Base-by-base conservation (phyloP, 179 eudicot species). In the Kewa caespitosa region DNA sequence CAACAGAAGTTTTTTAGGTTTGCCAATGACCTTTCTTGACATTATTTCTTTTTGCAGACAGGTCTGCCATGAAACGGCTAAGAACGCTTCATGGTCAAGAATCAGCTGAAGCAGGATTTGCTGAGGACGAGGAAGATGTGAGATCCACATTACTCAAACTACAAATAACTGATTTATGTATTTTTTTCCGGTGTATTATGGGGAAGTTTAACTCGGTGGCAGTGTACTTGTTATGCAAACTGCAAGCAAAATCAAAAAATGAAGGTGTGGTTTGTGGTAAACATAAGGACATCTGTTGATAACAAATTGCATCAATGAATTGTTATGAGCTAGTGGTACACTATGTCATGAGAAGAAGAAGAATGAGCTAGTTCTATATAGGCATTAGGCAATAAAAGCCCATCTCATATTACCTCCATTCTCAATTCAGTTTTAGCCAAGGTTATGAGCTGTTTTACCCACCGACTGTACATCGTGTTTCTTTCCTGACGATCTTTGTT, bases 71-170 rank as follows among this genome's bases (percentile, higher is more conserved):
- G 61, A 85, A 80, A 39, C 85, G 76, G 69, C 81, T 85, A 66
- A 81, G 75, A 75, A 75, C 81, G 38, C 78, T 42, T 38, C 74
- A 74, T 57, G 70, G 72, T n/a, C 81, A 66, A 64, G 62, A 76
- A 70, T 76, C 46, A 61, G 50, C 17, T 31, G 76, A 78, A 32
- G 75, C 80, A 17, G 84, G 82, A n/a, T 62, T 74, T 73, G 62
- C 61, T 1, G 88, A 77, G 79, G 86, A 57, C 70, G 91, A 85
- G 48, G 90, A 85, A 79, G 81, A 86, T 84, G 98, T 93, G 82
- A 87, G 97, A 61, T 68, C 22, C 41, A 31, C 66, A 13, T 28
- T 50, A 61, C 14, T 57, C 20, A 36, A 68, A 27, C 52, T n/a
- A n/a, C n/a, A n/a, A n/a, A n/a, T n/a, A n/a, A n/a, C n/a, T n/a